These are phyloP conservation scores for Claviceps citrina DNA, from an alignment of 2,329 filamentous ascomycete genomes.

Conservation along the genomic window DNA sequence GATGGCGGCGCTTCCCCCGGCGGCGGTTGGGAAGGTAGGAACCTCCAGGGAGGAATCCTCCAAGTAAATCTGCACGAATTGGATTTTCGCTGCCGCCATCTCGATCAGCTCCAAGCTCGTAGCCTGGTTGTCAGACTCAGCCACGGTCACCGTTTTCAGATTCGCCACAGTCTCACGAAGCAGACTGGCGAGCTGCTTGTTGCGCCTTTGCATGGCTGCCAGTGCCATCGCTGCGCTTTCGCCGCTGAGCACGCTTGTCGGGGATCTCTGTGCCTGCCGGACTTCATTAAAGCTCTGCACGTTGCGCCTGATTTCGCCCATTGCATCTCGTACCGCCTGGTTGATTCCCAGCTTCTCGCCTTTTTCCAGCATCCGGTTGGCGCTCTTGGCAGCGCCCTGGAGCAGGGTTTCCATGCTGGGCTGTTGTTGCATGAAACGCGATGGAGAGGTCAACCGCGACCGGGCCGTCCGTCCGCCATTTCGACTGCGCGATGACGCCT, in stretches of 20 bases:
- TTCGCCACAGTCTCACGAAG: constrained; percentile 50
- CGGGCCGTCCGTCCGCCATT: constrained; percentile 21
- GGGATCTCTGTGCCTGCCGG: constrained; percentile 26
- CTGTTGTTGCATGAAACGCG: constrained; percentile 39
- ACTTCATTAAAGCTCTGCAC: constrained; percentile 51
- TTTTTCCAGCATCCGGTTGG: constrained; percentile 57
- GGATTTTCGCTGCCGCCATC: constrained; percentile 44
- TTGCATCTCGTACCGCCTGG: constrained; percentile 63
- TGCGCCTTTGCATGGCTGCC: constrained; percentile 45
- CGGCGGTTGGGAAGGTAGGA: constrained; percentile 12
- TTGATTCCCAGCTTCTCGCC: constrained; percentile 68
- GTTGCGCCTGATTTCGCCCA: constrained; percentile 66
- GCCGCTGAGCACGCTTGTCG: constrained; percentile 21
- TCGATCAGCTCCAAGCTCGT: constrained; percentile 40
- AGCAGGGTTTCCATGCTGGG: constrained; percentile 54
- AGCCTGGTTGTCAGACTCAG: constrained; percentile 31
- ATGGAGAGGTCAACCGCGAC: constrained; percentile 31
- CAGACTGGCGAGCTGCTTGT: constrained; percentile 50
- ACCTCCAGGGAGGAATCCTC: constrained; percentile 41
- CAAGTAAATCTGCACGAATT: constrained; percentile 47
- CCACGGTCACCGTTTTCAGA: constrained; percentile 44
- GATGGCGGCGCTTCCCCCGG: neutral
- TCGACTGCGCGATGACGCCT: constrained; percentile 14
- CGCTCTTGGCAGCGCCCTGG: constrained; percentile 61
- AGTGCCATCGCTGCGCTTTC: constrained; percentile 23